Conservation (phyloP, 192 early-diverging fungal species). For the Coemansia sp. region DNA sequence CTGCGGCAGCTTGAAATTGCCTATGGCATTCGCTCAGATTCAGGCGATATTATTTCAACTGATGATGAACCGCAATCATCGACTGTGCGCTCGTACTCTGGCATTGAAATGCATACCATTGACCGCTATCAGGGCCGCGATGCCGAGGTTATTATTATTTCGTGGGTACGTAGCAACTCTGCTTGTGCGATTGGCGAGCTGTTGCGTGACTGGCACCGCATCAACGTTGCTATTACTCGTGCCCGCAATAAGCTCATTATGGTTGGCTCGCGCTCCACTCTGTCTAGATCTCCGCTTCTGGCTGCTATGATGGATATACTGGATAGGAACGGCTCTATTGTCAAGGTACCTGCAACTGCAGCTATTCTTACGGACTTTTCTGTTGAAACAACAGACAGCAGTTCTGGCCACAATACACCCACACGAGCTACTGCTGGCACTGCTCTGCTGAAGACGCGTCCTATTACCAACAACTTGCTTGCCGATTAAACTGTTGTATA, state of each 20-base stretch:
- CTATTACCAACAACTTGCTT: background rate
- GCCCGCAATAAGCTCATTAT: slow-evolving; percentile 86
- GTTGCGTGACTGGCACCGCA: slow-evolving; percentile 83
- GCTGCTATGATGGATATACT: slow-evolving; percentile 53
- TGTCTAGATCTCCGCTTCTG: slow-evolving; percentile 59
- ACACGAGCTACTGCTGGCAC: slow-evolving; percentile 1
- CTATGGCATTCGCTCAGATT: slow-evolving; percentile 18
- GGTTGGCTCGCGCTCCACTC: slow-evolving; percentile 76
- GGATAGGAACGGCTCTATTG: background rate
- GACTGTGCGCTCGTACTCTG: background rate
- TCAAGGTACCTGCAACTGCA: background rate
- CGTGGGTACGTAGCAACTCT: slow-evolving; percentile 80
- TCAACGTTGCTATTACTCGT: slow-evolving; percentile 94
- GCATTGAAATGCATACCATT: slow-evolving; percentile 81
- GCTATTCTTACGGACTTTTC: background rate
- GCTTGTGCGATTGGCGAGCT: slow-evolving; percentile 75
- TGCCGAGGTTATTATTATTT: slow-evolving; percentile 87
- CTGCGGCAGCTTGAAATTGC: slow-evolving; percentile 53
- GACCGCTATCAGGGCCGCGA: slow-evolving; percentile 95
- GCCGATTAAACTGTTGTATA: background rate
- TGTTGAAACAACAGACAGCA: too few relatives aligned
- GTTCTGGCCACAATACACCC: too few relatives aligned
- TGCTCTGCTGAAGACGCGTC: background rate
- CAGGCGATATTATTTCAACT: background rate
- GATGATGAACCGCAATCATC: background rate